Percentiles rank a stretch among this genome's conserved stretches.
These are phyloP conservation scores for Poa pratensis DNA, from an alignment of 176 grass and related monocot genomes.

Conservation along the genomic window DNA sequence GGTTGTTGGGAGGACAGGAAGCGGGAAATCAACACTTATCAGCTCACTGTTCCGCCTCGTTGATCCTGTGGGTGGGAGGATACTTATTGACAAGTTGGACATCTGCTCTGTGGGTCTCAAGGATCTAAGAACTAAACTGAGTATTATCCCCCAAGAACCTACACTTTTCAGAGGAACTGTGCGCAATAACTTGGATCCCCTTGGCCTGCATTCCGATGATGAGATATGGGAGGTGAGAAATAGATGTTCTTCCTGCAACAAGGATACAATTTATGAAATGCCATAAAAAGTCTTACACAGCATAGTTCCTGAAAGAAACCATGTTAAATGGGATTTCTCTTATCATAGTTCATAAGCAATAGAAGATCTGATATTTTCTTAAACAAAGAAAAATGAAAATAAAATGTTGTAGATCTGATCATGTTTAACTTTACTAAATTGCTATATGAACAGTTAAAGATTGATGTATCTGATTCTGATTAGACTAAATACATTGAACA, in stretches of 20 bases:
- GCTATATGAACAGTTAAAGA: neutral
- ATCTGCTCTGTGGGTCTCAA: slow-evolving; percentile 86
- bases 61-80: slow-evolving; percentile 73
- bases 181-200: slow-evolving; percentile 87
- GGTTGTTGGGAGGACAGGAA: slow-evolving; percentile 89
- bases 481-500: slow-evolving; percentile 21
- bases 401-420: neutral
- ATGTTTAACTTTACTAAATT: slow-evolving; percentile 16
- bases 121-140: slow-evolving; percentile 94
- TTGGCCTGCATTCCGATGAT: slow-evolving; percentile 74
- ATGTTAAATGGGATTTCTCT: slow-evolving; percentile 2
- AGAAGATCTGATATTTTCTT: slow-evolving; percentile 14
- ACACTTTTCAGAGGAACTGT: slow-evolving; percentile 94
- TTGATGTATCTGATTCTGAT: slow-evolving; percentile 31
- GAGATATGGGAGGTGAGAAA: slow-evolving; percentile 95
- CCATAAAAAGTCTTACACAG: slow-evolving; percentile 1
- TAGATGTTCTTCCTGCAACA: neutral
- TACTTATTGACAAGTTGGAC: slow-evolving; percentile 84
- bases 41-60: slow-evolving; percentile 88
- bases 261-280: slow-evolving; percentile 10
- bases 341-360: slow-evolving; percentile 11
- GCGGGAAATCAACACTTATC: slow-evolving; percentile 92
- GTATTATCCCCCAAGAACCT: slow-evolving; percentile 95
- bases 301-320: slow-evolving; percentile 28
- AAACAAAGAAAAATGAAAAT: neutral